Evolutionary conservation across 2,329 filamentous ascomycete species (phyloP).

Genomic region (Colletotrichum navitas): DNA sequence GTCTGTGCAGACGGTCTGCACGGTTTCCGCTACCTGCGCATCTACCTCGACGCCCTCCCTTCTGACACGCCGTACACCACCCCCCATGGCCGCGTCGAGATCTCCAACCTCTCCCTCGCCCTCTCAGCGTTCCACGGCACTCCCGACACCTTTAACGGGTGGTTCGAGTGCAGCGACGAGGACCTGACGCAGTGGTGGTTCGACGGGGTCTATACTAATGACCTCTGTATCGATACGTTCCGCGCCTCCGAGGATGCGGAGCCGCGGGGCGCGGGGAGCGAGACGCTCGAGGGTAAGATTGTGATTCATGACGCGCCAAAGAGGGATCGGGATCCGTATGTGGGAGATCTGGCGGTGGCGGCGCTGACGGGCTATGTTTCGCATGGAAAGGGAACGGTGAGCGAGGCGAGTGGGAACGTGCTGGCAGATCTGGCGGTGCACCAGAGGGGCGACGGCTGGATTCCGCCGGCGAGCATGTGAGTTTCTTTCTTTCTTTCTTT

Average conservation of each 20-base stretch:
- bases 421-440: slow-evolving; percentile 63
- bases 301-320: slow-evolving; percentile 66
- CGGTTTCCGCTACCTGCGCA: slow-evolving; percentile 65
- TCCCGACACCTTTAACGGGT: slow-evolving; percentile 62
- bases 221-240: slow-evolving; percentile 62
- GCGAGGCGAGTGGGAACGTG: slow-evolving; percentile 58
- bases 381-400: slow-evolving; percentile 51
- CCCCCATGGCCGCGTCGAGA: slow-evolving; percentile 56
- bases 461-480: slow-evolving; percentile 66
- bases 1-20: slow-evolving; percentile 67
- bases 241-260: slow-evolving; percentile 60
- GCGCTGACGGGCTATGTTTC: slow-evolving; percentile 62
- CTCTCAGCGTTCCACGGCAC: slow-evolving; percentile 62
- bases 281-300: slow-evolving; percentile 58
- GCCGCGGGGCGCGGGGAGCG: slow-evolving; percentile 58
- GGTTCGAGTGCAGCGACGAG: slow-evolving; percentile 65
- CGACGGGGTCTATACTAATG: slow-evolving; percentile 65
- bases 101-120: slow-evolving; percentile 57
- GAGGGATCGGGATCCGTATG: slow-evolving; percentile 65
- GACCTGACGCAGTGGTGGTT: slow-evolving; percentile 66
- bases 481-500: slow-evolving; percentile 34
- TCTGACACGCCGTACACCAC: slow-evolving; percentile 60
- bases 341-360: slow-evolving; percentile 64
- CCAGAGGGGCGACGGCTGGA: slow-evolving; percentile 65
- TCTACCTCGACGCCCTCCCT: slow-evolving; percentile 59